Percentiles rank a stretch among this genome's conserved stretches.
These are phyloP conservation scores for Arthrocladium fulminans DNA, from an alignment of 2,329 filamentous ascomycete species.

Conservation along the genomic window DNA sequence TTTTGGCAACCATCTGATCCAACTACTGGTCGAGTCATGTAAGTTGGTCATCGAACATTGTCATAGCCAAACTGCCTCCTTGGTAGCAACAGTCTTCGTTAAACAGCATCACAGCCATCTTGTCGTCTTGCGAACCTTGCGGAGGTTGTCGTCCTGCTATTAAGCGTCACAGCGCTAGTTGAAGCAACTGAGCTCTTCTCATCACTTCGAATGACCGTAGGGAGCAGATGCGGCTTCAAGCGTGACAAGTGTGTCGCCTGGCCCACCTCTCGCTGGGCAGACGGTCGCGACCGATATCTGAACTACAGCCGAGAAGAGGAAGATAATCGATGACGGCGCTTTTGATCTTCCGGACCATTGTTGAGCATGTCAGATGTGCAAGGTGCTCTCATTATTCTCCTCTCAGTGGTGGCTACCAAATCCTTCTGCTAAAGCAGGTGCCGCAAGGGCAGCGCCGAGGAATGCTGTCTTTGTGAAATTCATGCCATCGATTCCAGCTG, in stretches of 20 bases:
- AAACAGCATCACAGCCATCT: not conserved
- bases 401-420: too few species aligned
- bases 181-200: slow-evolving; percentile 1
- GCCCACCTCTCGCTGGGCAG: slow-evolving; percentile 13
- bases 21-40: slow-evolving; percentile 12
- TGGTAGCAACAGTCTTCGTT: too few species aligned
- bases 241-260: slow-evolving; percentile 8
- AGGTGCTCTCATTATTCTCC: too few species aligned
- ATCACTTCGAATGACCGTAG: not conserved
- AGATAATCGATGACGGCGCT: too few species aligned
- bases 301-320: slow-evolving; percentile 15
- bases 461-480: too few species aligned
- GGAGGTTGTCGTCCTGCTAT: slow-evolving; percentile 16
- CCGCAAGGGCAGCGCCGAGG: too few species aligned
- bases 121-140: slow-evolving; percentile 8
- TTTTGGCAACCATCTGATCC: slow-evolving; percentile 20
- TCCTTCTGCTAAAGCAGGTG: too few species aligned
- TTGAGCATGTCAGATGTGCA: not conserved
- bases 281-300: slow-evolving; percentile 18
- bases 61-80: not conserved
- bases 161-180: slow-evolving; percentile 18
- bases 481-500: too few species aligned
- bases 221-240: not conserved
- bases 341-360: too few species aligned
- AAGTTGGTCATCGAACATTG: not conserved